phyloP scores from a whole-genome alignment of 495 filamentous ascomycete species.

The Clavariopsis aquatica region DNA sequence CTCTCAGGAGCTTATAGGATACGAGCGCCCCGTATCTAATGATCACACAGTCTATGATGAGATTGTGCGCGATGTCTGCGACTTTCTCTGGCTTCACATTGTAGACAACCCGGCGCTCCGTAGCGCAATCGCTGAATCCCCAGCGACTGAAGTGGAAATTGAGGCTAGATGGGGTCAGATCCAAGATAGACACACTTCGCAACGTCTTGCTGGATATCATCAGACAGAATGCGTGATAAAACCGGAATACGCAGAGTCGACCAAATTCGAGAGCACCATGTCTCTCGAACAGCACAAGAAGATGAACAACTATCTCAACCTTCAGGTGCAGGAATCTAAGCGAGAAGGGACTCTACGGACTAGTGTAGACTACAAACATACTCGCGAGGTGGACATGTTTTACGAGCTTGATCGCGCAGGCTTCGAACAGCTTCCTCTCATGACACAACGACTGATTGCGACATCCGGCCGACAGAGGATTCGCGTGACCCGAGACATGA shows the following conservation, averaged over 20 bases:
- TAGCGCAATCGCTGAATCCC: conserved; percentile 8
- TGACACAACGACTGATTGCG: conserved; percentile 8
- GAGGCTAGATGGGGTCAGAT: conserved; percentile 37
- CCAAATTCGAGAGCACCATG: conserved; percentile 35
- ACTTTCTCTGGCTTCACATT: conserved; percentile 32
- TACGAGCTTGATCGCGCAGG: conserved; percentile 29
- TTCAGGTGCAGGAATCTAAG: conserved; percentile 15
- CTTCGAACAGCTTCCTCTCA: conserved; percentile 14
- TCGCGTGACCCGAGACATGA: conserved; percentile 26
- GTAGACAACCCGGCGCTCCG: conserved; percentile 15
- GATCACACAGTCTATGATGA: conserved; percentile 29
- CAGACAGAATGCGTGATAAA: conserved; percentile 29
- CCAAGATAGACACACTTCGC: neutral
- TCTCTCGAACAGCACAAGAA: conserved; percentile 32
- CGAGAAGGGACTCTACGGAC: neutral
- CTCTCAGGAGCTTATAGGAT: conserved; percentile 15
- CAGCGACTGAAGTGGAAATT: conserved; percentile 27
- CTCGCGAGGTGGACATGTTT: conserved; percentile 27
- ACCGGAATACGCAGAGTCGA: neutral
- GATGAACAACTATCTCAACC: conserved; percentile 34
- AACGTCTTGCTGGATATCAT: conserved; percentile 15
- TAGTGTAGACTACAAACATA: conserved; percentile 28
- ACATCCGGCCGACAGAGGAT: conserved; percentile 10
- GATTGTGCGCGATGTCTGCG: conserved; percentile 27
- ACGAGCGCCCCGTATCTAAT: conserved; percentile 30